Evolutionary conservation across 139 green algal species (phyloP), one percentile per base, ranked within the genome.

Genomic region (Coelastrella sp.): DNA sequence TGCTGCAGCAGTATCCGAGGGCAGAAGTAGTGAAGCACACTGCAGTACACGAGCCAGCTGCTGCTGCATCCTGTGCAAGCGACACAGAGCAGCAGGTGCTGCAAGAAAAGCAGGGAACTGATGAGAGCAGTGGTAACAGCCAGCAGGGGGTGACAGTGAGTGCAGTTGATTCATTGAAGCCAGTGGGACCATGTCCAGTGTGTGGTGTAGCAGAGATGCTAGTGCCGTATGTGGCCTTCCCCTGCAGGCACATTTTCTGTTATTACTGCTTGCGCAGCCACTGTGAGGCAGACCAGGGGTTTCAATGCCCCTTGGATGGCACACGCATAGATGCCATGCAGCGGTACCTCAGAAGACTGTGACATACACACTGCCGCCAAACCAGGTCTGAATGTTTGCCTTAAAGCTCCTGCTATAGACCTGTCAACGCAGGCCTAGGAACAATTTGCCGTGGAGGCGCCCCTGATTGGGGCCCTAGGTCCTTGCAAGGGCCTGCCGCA

Each of bases 251-350:
- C 84, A 20, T 90, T 5, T 99, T 96, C 90, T 99, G 97, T 88
- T 99, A 99, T 93, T 99, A 98, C 84, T 99, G 97, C 91, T 87
- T 98, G 65, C 72, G 93, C 0, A 82, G 90, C 17, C 80, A 93
- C 73, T 94, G 87, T 19, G 74, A 94, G n/a, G 93, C 92, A n/a
- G 93, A 95, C 58, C 8, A 57, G 49, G 61, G 25, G 9, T 96
- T 91, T 78, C 9, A 7, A 17, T 96, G 94, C 76, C 92, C 92
- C 6, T 9, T 92, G 9, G 92, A 95, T 68, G 92, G 91, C 0
- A 22, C 87, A 35, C 74, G 87, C 6, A 92, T 96, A 17, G 83
- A 75, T 19, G 78, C 87, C 0, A 84, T 95, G 89, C 72, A 87
- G 83, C 70, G 92, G 12, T 94, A 78, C 58, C 6, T 78, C 8